Conservation (phyloP, 139 green algal species). For the Volvox reticuliferus region DNA sequence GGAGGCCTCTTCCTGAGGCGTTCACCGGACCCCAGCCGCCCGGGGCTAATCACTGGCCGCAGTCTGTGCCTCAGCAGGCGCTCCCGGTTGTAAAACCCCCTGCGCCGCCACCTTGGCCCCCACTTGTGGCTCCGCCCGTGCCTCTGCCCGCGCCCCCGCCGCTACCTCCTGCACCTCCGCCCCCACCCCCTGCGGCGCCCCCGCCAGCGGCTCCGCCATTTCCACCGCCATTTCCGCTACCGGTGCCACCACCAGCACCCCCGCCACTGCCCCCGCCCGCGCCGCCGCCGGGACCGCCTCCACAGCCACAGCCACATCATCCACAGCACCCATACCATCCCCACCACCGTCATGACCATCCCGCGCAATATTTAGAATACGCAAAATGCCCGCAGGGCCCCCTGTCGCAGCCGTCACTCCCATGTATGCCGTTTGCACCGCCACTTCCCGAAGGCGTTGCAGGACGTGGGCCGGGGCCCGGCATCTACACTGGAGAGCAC, state of each 20-base stretch:
- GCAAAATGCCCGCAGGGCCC: background rate
- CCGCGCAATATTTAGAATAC: background rate
- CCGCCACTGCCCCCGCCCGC: background rate
- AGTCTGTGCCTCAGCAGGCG: background rate
- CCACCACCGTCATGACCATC: background rate
- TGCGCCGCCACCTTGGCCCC: background rate
- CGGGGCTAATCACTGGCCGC: background rate
- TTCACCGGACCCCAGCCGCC: background rate
- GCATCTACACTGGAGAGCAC: background rate
- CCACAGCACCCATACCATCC: background rate
- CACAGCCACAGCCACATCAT: background rate
- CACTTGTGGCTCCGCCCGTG: background rate
- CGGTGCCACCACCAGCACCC: background rate
- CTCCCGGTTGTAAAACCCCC: background rate
- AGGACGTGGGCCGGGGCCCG: background rate
- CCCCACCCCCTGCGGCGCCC: background rate
- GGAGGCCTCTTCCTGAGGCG: background rate
- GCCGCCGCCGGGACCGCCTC: background rate
- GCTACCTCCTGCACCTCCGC: background rate
- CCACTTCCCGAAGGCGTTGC: background rate
- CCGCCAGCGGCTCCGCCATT: background rate
- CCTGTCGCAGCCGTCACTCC: background rate
- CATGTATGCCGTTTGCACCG: background rate
- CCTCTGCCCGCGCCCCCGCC: background rate
- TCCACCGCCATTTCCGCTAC: background rate